Conservation (phyloP, 1,284 basidiomycete species). For the Sporisorium graminicola region DNA sequence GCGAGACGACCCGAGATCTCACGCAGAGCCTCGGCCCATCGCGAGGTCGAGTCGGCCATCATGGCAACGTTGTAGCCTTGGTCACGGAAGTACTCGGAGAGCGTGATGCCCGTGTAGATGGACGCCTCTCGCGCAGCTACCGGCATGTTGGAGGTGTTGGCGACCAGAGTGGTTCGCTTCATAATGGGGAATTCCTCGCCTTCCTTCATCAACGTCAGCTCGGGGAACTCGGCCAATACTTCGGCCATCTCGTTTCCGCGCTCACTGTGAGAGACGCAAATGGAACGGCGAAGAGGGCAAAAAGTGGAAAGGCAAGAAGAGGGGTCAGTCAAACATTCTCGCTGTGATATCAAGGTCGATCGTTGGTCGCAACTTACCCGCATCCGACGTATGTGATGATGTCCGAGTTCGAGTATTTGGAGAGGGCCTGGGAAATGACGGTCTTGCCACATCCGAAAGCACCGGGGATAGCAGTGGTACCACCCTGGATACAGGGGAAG, state of each 20-base stretch:
- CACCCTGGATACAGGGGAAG: conserved; percentile 99
- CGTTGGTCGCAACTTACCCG: conserved; percentile 68
- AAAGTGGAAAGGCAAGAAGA: not conserved
- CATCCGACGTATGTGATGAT: conserved; percentile 99
- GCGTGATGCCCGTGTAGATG: conserved; percentile 99
- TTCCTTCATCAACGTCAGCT: conserved; percentile 90
- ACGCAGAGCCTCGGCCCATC: conserved; percentile 99
- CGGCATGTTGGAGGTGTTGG: conserved; percentile 99
- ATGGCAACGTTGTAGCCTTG: conserved; percentile 97
- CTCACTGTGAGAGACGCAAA: conserved; percentile 69
- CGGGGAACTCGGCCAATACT: conserved; percentile 94
- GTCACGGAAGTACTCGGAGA: conserved; percentile 99
- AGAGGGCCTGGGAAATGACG: conserved; percentile 77
- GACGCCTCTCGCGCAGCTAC: conserved; percentile 99
- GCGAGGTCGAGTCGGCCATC: conserved; percentile 99
- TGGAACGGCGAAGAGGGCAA: too few relatives aligned
- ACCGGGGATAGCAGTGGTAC: conserved; percentile 98
- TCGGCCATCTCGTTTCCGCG: conserved; percentile 89
- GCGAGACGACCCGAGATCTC: conserved; percentile 99
- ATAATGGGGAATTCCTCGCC: conserved; percentile 98
- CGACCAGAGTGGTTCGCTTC: conserved; percentile 99
- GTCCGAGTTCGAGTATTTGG: conserved; percentile 99
- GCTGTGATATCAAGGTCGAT: not conserved
- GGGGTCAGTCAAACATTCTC: conserved; percentile 16
- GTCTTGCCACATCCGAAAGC: conserved; percentile 87